Evolutionary conservation across 2,329 filamentous ascomycete genomes (phyloP), one percentile per base, ranked within the genome.

Genomic region (Stachybotrys echinatus): DNA sequence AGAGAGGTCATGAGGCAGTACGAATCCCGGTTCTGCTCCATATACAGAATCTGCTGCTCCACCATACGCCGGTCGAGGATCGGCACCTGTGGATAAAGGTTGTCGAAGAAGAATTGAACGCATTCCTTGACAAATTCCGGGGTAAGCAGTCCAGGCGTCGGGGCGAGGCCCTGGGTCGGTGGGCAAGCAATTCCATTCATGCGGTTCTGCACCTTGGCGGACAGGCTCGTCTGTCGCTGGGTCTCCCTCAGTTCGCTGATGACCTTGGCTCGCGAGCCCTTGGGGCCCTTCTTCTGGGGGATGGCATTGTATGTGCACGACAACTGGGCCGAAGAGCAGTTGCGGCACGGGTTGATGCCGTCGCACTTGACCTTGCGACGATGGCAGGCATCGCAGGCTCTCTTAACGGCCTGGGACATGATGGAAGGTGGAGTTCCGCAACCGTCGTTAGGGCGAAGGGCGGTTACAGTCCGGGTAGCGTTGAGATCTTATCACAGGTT

Each of bases 361-460:
- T 88, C 84, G 63, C 85, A 88, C 65, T 87, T 88, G 64, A 88
- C 85, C 67, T 88, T 88, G 65, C 85, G 81, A 56, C 84, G 82
- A 73, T 88, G 85, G 65, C 85, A 88, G 60, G 84, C 84, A 66
- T 88, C 85, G 71, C 85, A 88, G 52, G 85, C 85, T 62, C 83
- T 71, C 61, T 80, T 80, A 46, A 80, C 75, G 54, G 77, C 75
- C 56, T 76, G 74, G 42, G 74, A 68, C 76, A 76, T 76, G 55
- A 59, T 64, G 59, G 48, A n/a, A 45, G 57, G 50, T 18, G 27
- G 27, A 34, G 27, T 43, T 43, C 19, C 40, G 40, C 40, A 19
- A 22, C 27, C 27, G 27, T 34, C 27, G 27, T 34, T 14, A 34
- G 10, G 27, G 14, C 10, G 27, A 14, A 34, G 5, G 14, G 27